Evolutionary conservation across 1,284 basidiomycete genomes (phyloP).

Genomic region (Trichosporon coremiiforme): DNA sequence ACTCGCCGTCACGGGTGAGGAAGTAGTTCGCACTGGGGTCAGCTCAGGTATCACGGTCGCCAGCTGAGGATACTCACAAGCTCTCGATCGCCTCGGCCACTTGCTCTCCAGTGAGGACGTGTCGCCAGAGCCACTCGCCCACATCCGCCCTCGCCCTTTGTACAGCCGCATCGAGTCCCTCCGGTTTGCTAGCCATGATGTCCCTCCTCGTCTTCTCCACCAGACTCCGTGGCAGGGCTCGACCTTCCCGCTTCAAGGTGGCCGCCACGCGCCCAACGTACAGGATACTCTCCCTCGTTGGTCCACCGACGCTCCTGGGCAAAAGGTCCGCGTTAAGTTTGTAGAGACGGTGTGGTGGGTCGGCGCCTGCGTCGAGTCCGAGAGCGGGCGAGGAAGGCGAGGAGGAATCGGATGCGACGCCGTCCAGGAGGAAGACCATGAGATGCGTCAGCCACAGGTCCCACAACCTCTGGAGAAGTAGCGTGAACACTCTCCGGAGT

Average conservation of each 20-base stretch:
- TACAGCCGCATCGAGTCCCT: constrained; percentile 72
- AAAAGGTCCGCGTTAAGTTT: constrained; percentile 64
- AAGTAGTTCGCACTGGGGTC: constrained; percentile 74
- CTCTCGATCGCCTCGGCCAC: constrained; percentile 74
- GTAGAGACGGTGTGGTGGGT: constrained; percentile 49
- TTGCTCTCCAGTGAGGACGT: constrained; percentile 78
- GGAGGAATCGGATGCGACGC: constrained; percentile 55
- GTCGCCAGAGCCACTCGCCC: constrained; percentile 77
- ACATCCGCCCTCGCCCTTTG: constrained; percentile 45
- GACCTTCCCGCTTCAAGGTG: constrained; percentile 75
- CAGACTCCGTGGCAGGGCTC: constrained; percentile 68
- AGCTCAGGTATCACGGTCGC: background rate
- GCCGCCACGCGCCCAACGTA: constrained; percentile 85
- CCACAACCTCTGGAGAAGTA: constrained; percentile 71
- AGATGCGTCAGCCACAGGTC: constrained; percentile 76
- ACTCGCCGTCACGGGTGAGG: constrained; percentile 82
- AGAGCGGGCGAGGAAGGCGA: constrained; percentile 59
- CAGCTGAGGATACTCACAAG: constrained; percentile 60
- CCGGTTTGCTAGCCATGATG: constrained; percentile 68
- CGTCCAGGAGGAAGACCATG: constrained; percentile 74
- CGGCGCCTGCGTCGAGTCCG: constrained; percentile 60
- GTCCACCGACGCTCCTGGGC: constrained; percentile 70
- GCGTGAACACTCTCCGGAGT: constrained; percentile 68
- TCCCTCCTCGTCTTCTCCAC: constrained; percentile 66
- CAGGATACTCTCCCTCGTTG: constrained; percentile 74